Evolutionary conservation across 1,139 yeast genomes (phyloP).

Genomic region (Zygoascus meyerae): DNA sequence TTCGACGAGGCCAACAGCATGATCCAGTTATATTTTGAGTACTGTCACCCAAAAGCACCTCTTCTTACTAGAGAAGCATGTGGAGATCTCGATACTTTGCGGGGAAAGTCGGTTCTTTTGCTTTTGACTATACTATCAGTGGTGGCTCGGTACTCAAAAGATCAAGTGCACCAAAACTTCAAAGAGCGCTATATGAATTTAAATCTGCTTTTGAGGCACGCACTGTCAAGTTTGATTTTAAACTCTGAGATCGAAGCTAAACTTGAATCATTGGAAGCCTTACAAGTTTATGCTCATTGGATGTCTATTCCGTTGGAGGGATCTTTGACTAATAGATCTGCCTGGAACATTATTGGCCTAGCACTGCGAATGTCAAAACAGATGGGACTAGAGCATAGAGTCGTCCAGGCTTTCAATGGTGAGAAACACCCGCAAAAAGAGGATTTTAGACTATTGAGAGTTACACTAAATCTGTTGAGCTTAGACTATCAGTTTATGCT

Average conservation of each 20-base stretch:
- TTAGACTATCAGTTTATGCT: slow-evolving; percentile 7
- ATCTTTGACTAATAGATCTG: neutral
- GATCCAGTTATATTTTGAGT: slow-evolving; percentile 3
- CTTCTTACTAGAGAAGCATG: neutral
- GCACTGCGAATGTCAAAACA: slow-evolving; percentile 17
- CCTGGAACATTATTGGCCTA: slow-evolving; percentile 27
- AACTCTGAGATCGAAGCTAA: neutral
- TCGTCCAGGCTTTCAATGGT: neutral
- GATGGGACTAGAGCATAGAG: slow-evolving; percentile 3
- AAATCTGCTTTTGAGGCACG: neutral
- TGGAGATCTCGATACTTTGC: neutral
- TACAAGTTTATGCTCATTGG: slow-evolving; percentile 5
- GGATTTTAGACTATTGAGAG: slow-evolving; percentile 3
- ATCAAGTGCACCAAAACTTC: no score
- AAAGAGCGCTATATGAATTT: neutral
- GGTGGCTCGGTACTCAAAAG: neutral
- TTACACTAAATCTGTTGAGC: neutral
- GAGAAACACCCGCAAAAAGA: neutral
- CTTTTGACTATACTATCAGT: slow-evolving; percentile 2
- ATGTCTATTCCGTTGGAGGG: neutral
- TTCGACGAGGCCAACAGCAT: neutral
- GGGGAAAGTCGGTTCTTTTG: neutral
- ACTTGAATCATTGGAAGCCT: slow-evolving; percentile 1
- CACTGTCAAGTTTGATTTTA: neutral
- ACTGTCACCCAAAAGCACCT: slow-evolving; percentile 7